phyloP scores from a whole-genome alignment of 2,329 filamentous ascomycete genomes.

The Aspergillus luchuensis region DNA sequence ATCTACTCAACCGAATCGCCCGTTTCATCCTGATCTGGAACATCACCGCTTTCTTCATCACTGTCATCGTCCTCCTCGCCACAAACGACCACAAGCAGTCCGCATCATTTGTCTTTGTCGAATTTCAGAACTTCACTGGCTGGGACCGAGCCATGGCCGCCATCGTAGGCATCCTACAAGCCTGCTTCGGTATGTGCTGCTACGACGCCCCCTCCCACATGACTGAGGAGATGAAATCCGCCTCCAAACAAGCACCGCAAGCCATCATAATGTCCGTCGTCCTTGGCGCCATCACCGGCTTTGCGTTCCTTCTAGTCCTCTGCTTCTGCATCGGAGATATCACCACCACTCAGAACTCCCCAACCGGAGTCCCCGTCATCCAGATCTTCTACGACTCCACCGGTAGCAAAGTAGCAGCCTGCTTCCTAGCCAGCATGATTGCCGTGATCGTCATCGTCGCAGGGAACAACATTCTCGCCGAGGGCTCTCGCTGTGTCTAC shows the following conservation, averaged over 20 bases:
- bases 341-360: constrained; percentile 45
- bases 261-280: constrained; percentile 51
- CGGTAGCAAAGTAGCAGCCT: constrained; percentile 47
- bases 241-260: constrained; percentile 38
- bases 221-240: constrained; percentile 44
- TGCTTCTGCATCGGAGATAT: constrained; percentile 58
- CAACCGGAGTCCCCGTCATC: constrained; percentile 56
- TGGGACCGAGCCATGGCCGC: constrained; percentile 53
- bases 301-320: constrained; percentile 51
- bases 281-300: constrained; percentile 50
- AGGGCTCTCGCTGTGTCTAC: constrained; percentile 51
- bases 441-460: constrained; percentile 51
- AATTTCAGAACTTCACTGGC: constrained; percentile 59
- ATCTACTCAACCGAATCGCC: constrained; percentile 55
- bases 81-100: constrained; percentile 56
- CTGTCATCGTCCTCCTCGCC: constrained; percentile 55
- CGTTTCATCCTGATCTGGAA: constrained; percentile 56
- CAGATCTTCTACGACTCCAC: constrained; percentile 57
- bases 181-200: constrained; percentile 56
- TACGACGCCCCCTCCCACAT: constrained; percentile 55
- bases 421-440: constrained; percentile 51
- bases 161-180: constrained; percentile 56
- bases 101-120: constrained; percentile 55
- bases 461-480: constrained; percentile 51
- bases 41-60: constrained; percentile 54